These are phyloP conservation scores for Trametes elegans DNA, from an alignment of 768 basidiomycete genomes.

Conservation along the genomic window DNA sequence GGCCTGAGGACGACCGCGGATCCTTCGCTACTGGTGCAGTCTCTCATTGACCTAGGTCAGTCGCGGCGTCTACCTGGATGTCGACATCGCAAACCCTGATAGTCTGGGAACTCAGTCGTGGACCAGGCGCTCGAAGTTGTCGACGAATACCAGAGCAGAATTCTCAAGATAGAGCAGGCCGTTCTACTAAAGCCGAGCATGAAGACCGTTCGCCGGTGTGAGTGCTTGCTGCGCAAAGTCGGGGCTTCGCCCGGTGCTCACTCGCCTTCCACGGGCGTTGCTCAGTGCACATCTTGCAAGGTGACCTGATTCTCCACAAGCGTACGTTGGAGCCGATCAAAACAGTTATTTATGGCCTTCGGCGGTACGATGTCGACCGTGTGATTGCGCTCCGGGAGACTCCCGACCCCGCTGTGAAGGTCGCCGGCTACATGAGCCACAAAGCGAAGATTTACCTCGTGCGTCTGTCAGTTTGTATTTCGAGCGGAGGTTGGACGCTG, in stretches of 20 bases:
- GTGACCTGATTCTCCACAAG: slow-evolving; percentile 71
- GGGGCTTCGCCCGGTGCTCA: too few species aligned
- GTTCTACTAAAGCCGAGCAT: slow-evolving; percentile 62
- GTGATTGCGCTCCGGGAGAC: slow-evolving; percentile 53
- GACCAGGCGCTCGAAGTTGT: slow-evolving; percentile 67
- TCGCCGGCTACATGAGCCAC: slow-evolving; percentile 64
- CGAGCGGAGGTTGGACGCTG: not conserved
- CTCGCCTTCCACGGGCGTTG: not conserved
- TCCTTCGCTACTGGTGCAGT: slow-evolving; percentile 65
- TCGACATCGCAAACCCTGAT: slow-evolving; percentile 17
- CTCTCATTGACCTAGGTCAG: slow-evolving; percentile 56
- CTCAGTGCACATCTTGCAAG: slow-evolving; percentile 72
- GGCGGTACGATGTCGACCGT: slow-evolving; percentile 69
- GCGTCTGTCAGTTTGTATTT: slow-evolving; percentile 15
- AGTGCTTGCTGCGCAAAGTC: slow-evolving; percentile 22
- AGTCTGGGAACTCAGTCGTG: slow-evolving; percentile 45
- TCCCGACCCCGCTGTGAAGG: slow-evolving; percentile 30
- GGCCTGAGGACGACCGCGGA: slow-evolving; percentile 62
- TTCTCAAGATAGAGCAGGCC: slow-evolving; percentile 57
- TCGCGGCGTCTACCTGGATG: not conserved
- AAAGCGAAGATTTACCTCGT: slow-evolving; percentile 70
- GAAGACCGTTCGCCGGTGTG: slow-evolving; percentile 57
- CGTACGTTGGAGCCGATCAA: slow-evolving; percentile 72
- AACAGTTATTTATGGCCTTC: slow-evolving; percentile 63
- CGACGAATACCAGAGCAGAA: slow-evolving; percentile 63